Evolutionary conservation across 2,329 filamentous ascomycete genomes (phyloP), one percentile per base, ranked within the genome.

Genomic region (Colletotrichum spinosum): DNA sequence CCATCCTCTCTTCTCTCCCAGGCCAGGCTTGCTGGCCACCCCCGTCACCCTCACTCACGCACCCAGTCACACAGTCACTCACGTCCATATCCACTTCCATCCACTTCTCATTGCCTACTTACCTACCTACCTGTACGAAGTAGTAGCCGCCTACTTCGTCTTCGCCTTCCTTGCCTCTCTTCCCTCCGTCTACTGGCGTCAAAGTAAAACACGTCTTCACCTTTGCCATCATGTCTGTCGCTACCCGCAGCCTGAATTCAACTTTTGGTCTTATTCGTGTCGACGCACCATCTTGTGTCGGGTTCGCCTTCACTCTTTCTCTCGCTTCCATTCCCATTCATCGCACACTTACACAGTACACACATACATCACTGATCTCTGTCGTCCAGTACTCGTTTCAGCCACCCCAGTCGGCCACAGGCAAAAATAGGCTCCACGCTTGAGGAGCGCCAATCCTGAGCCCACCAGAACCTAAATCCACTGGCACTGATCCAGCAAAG

Each of bases 391-490:
- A 58, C 57, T 55, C 51, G 57, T 67, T 67, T 59, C 60, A 67
- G 64, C 64, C 64, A 67, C 64, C 64, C 64, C 49, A 67, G 64
- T 67, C 64, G 49, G 51, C 60, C 49, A 60, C 60, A 65, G 54
- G 64, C 64, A 65, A 60, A 67, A 67, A 65, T 67, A 67, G 64
- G 64, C 64, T 67, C 60, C 64, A 67, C 60, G 64, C 62, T 67
- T 67, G 65, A 65, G 65, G 55, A 41, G 64, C 64, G 64, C 55
- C 64, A 67, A 67, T 67, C 64, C 64, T 64, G 64, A 64, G 64
- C 38, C 64, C 60, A 67, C 64, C 54, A 67, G 64, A 67, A 67
- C 64, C 64, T 67, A 64, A 65, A 67, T 67, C 60, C 54, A 67
- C 60, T 65, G 62, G 62, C 52, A 65, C 62, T 65, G 62, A 62